Evolutionary conservation across 345 rosid species (phyloP), one percentile per base, ranked within the genome.

Genomic region (Turritis glabra): DNA sequence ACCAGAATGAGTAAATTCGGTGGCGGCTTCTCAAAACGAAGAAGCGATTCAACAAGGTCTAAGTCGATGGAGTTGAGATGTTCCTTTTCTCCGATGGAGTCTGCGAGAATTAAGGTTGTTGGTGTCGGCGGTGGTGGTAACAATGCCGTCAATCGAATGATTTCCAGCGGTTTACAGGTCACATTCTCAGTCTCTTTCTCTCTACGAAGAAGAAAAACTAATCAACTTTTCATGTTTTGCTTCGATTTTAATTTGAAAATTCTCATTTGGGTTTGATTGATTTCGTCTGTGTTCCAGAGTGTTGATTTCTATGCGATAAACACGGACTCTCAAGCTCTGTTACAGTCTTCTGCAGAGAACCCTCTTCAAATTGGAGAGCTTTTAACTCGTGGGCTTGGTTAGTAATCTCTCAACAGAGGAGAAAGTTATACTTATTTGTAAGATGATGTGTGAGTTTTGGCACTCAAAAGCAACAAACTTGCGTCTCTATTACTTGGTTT

Each of bases 71-170:
- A 70, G 17, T 72, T 88, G 32, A 76, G 84, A 58, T 91, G 97
- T 75, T 90, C 93, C 6, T 95, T 82, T 72, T 71, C 83, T 18
- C 84, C 90, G 2, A 73, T 83, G 87, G 99, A 95, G 40, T 81
- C 95, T 40, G 99, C 99, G 32, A 94, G 82, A 84, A 94, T 94
- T 51, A 94, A 91, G 82, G 98, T 94, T 3, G 84, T 94, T 26
- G 98, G 98, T 35, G 95, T 91, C 30, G 99, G 97, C 37, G 99
- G 99, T 8, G 97, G 99, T 23, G 99, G 99, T 78, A 95, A 91
- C 90, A 95, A 95, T 87, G 97, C 99, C 70, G 90, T 95, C 64
- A 91, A 95, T 81, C 96, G 97, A 41, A 95, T 95, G 99, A 90
- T 91, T 85, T 91, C 93, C 22, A 91, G 93, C 69, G 97, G 97